A percentile compares a stretch with the other conserved stretches of the same genome.
These are phyloP conservation scores for Bauhinia variegata DNA, from an alignment of 306 rosid species.

Conservation along the genomic window DNA sequence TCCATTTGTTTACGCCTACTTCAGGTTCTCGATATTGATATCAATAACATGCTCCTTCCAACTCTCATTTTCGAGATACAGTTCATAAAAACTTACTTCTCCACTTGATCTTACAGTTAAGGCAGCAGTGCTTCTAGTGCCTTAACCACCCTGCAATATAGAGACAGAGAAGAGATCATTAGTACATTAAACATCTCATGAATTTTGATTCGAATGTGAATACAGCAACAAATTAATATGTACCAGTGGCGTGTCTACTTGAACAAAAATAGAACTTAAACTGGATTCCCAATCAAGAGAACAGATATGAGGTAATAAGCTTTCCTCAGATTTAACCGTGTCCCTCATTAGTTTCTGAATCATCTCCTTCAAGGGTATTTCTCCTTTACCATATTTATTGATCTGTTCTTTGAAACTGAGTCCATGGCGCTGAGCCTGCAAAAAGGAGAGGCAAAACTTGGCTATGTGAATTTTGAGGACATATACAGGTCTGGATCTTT, in stretches of 20 bases:
- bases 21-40: conserved; percentile 39
- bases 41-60: conserved; percentile 60
- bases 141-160: conserved; percentile 54
- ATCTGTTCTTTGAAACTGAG: conserved; percentile 49
- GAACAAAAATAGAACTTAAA: conserved; percentile 67
- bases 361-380: conserved; percentile 45
- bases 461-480: neutral
- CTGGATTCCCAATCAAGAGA: conserved; percentile 57
- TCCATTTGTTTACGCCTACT: conserved; percentile 16
- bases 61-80: conserved; percentile 36
- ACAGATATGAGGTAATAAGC: conserved; percentile 54
- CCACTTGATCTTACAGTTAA: conserved; percentile 49
- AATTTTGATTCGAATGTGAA: neutral
- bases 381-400: conserved; percentile 37
- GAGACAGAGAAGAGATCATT: neutral
- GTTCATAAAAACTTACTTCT: conserved; percentile 52
- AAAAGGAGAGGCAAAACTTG: neutral
- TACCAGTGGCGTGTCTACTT: conserved; percentile 65
- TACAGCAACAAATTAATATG: neutral
- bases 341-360: conserved; percentile 59
- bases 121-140: conserved; percentile 68
- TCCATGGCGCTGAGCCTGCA: conserved; percentile 50
- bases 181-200: neutral
- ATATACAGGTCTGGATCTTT: too few species aligned
- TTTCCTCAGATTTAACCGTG: conserved; percentile 51